A percentile compares a stretch with the other conserved stretches of the same genome.
These are phyloP conservation scores for Macaranga tanarius DNA, from an alignment of 441 rosid species.

Conservation along the genomic window DNA sequence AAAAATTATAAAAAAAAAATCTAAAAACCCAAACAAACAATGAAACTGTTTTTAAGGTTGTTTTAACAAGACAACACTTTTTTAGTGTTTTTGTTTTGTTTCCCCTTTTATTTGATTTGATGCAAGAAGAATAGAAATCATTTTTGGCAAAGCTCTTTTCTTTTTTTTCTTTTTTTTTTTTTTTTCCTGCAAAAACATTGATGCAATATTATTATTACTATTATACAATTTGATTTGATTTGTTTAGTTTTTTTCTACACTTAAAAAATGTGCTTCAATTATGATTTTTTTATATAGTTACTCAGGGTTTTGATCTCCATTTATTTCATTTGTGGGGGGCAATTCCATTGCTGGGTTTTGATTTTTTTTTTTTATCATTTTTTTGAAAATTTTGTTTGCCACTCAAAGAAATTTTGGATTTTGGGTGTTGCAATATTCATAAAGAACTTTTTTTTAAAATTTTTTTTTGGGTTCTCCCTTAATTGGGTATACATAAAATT, in stretches of 20 bases:
- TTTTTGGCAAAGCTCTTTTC: constrained; percentile 2
- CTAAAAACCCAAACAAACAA: neutral
- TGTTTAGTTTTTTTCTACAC: neutral
- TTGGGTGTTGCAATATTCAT: constrained; percentile 7
- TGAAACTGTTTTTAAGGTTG: constrained; percentile 12
- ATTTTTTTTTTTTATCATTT: neutral
- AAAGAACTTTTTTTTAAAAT: neutral
- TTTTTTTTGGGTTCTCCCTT: neutral
- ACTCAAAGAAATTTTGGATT: constrained; percentile 19
- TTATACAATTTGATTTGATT: neutral
- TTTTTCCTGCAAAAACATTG: too few relatives aligned
- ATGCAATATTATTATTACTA: neutral
- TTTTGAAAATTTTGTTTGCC: neutral
- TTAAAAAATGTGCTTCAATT: too few relatives aligned
- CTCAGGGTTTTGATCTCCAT: constrained; percentile 18
- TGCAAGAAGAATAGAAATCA: neutral
- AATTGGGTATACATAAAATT: neutral
- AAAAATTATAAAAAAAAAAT: neutral
- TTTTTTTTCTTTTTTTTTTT: too few relatives aligned
- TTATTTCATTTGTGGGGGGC: constrained; percentile 10
- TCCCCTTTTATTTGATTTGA: constrained; percentile 2
- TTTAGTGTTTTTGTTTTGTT: neutral
- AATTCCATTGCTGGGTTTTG: neutral
- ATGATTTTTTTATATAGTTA: too few relatives aligned
- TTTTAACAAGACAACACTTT: constrained; percentile 8